Percentiles rank a stretch among this genome's conserved stretches.
These are phyloP conservation scores for Hypoxylon sp. DNA, from an alignment of 2,329 filamentous ascomycete species.

Conservation along the genomic window DNA sequence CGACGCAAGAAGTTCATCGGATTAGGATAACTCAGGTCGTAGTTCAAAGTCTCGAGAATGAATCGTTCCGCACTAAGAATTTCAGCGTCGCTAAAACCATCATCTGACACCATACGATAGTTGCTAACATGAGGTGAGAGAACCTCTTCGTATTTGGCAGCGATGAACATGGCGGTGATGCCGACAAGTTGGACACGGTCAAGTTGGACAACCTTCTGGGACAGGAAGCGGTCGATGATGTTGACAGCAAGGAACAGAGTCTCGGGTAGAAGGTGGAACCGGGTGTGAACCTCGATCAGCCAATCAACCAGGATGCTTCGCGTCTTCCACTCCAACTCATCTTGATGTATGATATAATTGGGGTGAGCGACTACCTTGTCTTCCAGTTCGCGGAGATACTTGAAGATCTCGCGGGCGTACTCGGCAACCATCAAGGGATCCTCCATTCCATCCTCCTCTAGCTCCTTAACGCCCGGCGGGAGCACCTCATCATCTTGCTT, in stretches of 20 bases:
- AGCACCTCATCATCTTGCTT: slow-evolving; percentile 47
- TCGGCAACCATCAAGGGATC: slow-evolving; percentile 98
- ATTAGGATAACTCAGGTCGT: slow-evolving; percentile 98
- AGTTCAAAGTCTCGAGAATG: slow-evolving; percentile 90
- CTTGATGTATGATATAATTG: slow-evolving; percentile 94
- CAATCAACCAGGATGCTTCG: slow-evolving; percentile 97
- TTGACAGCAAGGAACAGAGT: slow-evolving; percentile 97
- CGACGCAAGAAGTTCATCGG: slow-evolving; percentile 99
- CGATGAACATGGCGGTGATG: slow-evolving; percentile 99
- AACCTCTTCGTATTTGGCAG: slow-evolving; percentile 98
- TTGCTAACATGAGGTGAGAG: slow-evolving; percentile 96
- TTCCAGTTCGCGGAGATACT: slow-evolving; percentile 92
- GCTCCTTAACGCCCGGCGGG: slow-evolving; percentile 68
- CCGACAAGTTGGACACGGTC: slow-evolving; percentile 97
- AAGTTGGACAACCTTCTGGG: slow-evolving; percentile 93
- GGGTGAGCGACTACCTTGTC: slow-evolving; percentile 84
- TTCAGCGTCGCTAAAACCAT: slow-evolving; percentile 94
- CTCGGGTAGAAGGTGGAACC: slow-evolving; percentile 95
- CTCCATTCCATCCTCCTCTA: slow-evolving; percentile 89
- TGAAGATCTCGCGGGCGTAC: slow-evolving; percentile 97
- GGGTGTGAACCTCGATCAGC: slow-evolving; percentile 97
- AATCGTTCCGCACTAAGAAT: slow-evolving; percentile 98
- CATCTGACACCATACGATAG: slow-evolving; percentile 91
- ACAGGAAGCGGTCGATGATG: slow-evolving; percentile 98
- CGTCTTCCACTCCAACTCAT: slow-evolving; percentile 98